Conservation (phyloP, 1,284 basidiomycete genomes). For the Leccinum brunneo-olivaceum region DNA sequence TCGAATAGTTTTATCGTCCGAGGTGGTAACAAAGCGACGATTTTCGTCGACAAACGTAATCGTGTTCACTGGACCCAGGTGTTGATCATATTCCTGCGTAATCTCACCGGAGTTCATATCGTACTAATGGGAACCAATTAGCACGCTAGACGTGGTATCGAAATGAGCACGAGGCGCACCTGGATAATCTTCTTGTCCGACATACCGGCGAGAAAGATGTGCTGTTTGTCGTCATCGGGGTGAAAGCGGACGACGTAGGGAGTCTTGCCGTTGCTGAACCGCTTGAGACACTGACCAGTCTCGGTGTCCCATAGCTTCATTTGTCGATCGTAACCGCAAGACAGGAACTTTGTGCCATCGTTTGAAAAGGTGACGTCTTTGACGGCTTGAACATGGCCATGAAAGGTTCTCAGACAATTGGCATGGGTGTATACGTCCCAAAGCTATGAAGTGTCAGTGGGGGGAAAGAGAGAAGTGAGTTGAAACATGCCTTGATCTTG, state of each 20-base stretch:
- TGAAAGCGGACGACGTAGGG: conserved; percentile 94
- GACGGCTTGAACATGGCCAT: conserved; percentile 94
- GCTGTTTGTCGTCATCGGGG: conserved; percentile 92
- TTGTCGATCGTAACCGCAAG: conserved; percentile 90
- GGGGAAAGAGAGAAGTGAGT: not conserved
- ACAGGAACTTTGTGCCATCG: conserved; percentile 85
- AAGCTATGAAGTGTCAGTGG: conserved; percentile 48
- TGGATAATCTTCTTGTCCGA: conserved; percentile 99
- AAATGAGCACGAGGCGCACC: conserved; percentile 38
- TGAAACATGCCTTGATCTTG: conserved; percentile 80
- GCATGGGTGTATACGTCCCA: conserved; percentile 99
- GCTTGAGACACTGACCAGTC: conserved; percentile 92
- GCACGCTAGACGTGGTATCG: not conserved
- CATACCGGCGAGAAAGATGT: conserved; percentile 98
- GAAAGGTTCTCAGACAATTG: conserved; percentile 93
- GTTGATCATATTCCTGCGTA: conserved; percentile 97
- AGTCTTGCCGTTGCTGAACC: conserved; percentile 95
- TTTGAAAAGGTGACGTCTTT: conserved; percentile 96
- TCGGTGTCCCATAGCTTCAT: conserved; percentile 99
- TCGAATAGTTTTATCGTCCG: conserved; percentile 98
- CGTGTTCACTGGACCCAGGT: conserved; percentile 95
- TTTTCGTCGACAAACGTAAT: conserved; percentile 98
- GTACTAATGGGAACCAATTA: conserved; percentile 51
- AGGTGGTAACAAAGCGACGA: conserved; percentile 94
- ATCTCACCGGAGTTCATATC: conserved; percentile 92